phyloP scores from a whole-genome alignment of 73 alveolate genomes.

The Symbiodinium natans region DNA sequence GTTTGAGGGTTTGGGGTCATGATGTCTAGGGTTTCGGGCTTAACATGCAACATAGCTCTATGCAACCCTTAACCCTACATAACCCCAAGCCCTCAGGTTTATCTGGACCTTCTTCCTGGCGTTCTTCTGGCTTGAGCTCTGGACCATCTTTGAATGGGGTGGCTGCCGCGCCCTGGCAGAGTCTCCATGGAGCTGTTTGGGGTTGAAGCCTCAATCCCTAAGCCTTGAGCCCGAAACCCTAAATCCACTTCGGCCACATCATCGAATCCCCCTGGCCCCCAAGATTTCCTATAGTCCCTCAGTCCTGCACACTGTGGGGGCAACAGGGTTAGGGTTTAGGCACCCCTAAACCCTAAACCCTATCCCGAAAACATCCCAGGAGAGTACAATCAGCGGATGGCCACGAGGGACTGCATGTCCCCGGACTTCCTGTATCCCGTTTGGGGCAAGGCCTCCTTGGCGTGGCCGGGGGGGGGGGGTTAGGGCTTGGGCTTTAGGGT shows the following conservation, averaged over 20 bases:
- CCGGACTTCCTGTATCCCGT: constrained; percentile 78
- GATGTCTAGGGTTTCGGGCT: not conserved
- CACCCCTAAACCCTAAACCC: no score
- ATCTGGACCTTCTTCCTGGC: constrained; percentile 64
- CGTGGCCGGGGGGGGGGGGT: not conserved
- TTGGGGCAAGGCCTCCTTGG: constrained; percentile 38
- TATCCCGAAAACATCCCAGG: not conserved
- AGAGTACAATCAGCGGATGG: constrained; percentile 63
- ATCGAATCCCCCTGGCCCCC: no score
- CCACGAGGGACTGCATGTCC: constrained; percentile 69
- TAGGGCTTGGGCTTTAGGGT: not conserved
- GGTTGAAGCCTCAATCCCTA: not conserved
- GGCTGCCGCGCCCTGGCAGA: constrained; percentile 47
- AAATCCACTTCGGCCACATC: not conserved
- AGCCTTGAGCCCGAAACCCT: not conserved
- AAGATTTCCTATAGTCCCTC: no score
- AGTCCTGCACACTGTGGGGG: no score
- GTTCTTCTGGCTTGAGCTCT: constrained; percentile 57
- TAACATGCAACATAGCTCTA: no score
- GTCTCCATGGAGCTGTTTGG: no score
- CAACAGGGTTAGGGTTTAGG: no score
- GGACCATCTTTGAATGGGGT: constrained; percentile 91
- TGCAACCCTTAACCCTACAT: not conserved
- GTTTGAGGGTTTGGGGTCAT: not conserved
- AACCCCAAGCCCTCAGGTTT: not conserved